These are phyloP conservation scores for Tricholoma matsutake DNA, from an alignment of 768 basidiomycete species.

Conservation along the genomic window DNA sequence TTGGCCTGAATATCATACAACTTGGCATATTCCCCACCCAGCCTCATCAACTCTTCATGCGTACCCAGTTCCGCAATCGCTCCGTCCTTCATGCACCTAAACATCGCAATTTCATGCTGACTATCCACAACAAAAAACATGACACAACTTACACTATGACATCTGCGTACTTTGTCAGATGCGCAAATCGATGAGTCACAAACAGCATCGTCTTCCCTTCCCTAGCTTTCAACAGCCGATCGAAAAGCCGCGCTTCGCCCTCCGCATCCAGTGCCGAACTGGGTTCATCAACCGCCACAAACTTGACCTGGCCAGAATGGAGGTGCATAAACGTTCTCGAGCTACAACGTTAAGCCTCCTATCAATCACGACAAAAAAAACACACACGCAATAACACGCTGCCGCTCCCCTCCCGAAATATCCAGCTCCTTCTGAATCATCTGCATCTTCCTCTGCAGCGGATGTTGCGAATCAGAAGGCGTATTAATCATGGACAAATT, in stretches of 20 bases:
- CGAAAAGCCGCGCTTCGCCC: conserved; percentile 38
- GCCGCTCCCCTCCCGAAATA: conserved; percentile 25
- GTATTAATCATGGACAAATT: conserved; percentile 8
- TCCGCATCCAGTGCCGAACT: conserved; percentile 44
- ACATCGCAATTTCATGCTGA: background rate
- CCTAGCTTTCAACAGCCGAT: conserved; percentile 26
- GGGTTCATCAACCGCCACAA: conserved; percentile 47
- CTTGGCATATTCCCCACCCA: conserved; percentile 31
- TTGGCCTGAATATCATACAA: no score
- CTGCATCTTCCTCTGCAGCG: conserved; percentile 14
- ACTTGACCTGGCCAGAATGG: conserved; percentile 23
- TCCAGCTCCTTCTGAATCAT: conserved; percentile 16
- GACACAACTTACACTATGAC: conserved; percentile 28
- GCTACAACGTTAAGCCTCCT: conserved; percentile 9
- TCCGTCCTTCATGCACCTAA: conserved; percentile 37
- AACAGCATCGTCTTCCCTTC: conserved; percentile 38
- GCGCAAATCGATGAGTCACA: no score
- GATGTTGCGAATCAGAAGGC: conserved; percentile 15
- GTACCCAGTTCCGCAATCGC: conserved; percentile 28
- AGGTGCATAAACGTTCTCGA: conserved; percentile 32
- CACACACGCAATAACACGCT: conserved; percentile 26
- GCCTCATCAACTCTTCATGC: conserved; percentile 29
- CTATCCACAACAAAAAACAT: no score
- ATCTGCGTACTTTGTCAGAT: conserved; percentile 34
- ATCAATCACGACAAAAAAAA: background rate